These are phyloP conservation scores for Neurospora sp. DNA, from an alignment of 2,329 filamentous ascomycete species.

Conservation along the genomic window DNA sequence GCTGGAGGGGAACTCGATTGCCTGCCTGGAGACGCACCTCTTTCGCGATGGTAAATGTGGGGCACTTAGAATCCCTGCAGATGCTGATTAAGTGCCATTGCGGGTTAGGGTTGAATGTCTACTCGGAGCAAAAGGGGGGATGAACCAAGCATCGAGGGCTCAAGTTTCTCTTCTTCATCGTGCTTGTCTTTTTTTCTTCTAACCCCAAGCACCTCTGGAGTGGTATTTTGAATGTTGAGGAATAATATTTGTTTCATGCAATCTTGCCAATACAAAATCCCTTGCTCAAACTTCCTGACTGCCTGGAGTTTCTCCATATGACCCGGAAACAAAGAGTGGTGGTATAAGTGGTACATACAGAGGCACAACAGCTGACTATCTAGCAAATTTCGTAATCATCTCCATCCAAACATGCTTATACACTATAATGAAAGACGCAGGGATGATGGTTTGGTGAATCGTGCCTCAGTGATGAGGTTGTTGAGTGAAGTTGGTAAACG, in stretches of 20 bases:
- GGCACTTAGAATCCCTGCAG: conserved; percentile 7
- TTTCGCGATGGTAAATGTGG: conserved; percentile 5
- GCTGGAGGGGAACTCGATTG: not conserved
- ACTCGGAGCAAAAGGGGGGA: not conserved
- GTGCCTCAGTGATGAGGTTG: not conserved
- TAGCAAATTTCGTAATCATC: not conserved
- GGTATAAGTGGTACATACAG: not conserved
- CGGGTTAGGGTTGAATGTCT: not conserved
- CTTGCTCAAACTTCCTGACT: not conserved
- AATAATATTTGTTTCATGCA: not conserved
- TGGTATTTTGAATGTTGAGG: not conserved
- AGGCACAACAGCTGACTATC: not conserved
- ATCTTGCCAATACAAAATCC: not conserved
- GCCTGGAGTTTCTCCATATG: not conserved
- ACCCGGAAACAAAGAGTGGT: not conserved
- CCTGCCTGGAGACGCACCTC: conserved; percentile 4
- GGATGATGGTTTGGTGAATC: not conserved
- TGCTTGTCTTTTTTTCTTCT: too few relatives aligned
- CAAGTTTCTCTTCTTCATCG: not conserved
- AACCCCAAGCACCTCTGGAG: too few relatives aligned
- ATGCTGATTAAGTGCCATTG: too few relatives aligned
- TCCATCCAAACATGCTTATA: not conserved
- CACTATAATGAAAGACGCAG: not conserved
- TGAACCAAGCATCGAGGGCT: not conserved
- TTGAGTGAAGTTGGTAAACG: not conserved